Evolutionary conservation across 208 protist genomes (phyloP), one percentile per base, ranked within the genome.

Genomic region (Trypanosoma melophagium): DNA sequence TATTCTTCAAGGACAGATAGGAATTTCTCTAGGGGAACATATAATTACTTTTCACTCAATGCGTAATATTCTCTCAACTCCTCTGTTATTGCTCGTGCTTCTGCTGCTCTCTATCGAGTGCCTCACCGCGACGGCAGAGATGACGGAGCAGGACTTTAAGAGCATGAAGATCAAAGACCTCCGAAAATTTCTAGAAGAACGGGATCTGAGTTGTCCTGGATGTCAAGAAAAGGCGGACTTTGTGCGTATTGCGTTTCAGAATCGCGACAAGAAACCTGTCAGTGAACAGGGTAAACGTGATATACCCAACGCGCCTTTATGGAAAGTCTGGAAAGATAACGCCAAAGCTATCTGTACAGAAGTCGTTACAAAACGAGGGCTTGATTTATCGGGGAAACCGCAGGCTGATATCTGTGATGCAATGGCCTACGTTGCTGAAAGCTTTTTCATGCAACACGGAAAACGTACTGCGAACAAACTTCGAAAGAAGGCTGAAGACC

Each of bases 171-270:
- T 97, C 10, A 92, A 92, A 44, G 86, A 97, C 31, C 73, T 97
- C 16, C 85, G 85, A 47, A 49, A n/a, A 1, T 97, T 97, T 66
- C 56, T 97, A 56, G 64, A 74, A 17, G 82, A 89, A 17, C 86
- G 92, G 8, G 89, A 85, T 22, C 75, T 95, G 12, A 78, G 66
- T 25, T 97, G 88, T 65, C 35, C 67, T 12, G 89, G 83, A 7
- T 96, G 89, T 60, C 83, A 92, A 60, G 89, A 97, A 63, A 97
- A 97, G 61, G 80, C 76, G 19, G 92, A 96, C 74, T 95, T 95
- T 80, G 81, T 91, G 25, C 87, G 85, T 21, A 70, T 90, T 51
- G 92, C 90, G 0, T 88, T 85, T 52, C 69, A 83, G 31, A 82
- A 92, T 61, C 80, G 80, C 17, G 84, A 88, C 42, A 87, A 85